A percentile compares a stretch with the other conserved stretches of the same genome.
These are phyloP conservation scores for Chondrus crispus DNA, from an alignment of 23 red algal genomes.

Conservation along the genomic window DNA sequence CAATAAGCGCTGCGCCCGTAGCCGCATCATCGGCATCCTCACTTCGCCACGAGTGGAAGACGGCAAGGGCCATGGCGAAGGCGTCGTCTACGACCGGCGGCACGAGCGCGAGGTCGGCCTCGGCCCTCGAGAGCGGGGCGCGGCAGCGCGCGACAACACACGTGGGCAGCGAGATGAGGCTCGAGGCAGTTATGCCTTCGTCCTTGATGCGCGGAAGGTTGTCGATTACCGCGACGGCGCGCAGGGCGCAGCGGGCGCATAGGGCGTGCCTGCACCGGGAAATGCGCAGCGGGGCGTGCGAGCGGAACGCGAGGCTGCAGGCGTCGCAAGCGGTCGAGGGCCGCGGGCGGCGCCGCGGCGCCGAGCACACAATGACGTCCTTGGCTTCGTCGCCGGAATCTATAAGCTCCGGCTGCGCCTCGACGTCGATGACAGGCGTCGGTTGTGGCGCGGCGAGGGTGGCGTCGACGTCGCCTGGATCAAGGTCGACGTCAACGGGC, in stretches of 20 bases:
- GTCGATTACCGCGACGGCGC: background rate
- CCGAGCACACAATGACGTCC: background rate
- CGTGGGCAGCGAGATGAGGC: background rate
- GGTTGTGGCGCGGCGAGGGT: background rate
- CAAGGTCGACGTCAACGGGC: background rate
- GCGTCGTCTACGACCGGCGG: conserved; percentile 9
- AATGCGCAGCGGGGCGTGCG: background rate
- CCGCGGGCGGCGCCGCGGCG: background rate
- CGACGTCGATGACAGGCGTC: background rate
- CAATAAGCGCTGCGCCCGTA: conserved; percentile 9
- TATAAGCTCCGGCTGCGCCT: background rate
- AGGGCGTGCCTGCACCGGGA: background rate
- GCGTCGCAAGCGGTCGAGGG: background rate
- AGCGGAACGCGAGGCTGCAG: too few relatives aligned
- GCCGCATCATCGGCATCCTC: background rate
- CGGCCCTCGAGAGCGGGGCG: conserved; percentile 30
- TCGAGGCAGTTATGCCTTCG: too few relatives aligned
- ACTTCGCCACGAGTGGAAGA: conserved; percentile 22
- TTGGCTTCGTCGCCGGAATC: background rate
- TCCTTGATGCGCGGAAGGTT: background rate
- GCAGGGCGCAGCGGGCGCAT: background rate
- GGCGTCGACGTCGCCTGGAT: background rate
- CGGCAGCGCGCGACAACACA: conserved; percentile 18
- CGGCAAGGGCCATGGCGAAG: background rate
- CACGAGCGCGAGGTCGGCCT: conserved; percentile 21